Base-by-base conservation (phyloP, 805 yeast species). In the Helenozyma rhizophorensis region DNA sequence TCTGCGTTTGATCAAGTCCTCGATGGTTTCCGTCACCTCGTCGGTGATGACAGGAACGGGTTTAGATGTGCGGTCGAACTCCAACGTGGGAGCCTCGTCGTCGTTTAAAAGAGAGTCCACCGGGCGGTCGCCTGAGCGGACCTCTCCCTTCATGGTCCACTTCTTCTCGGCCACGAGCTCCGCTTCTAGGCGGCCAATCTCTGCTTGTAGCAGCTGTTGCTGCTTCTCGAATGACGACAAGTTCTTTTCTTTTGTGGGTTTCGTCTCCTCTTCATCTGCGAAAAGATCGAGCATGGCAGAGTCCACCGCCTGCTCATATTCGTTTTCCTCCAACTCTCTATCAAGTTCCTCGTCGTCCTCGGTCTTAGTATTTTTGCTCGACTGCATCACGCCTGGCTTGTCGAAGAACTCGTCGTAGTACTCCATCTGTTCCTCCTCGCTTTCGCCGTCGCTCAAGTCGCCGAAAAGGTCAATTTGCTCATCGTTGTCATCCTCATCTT, bases 91-190 rank as follows among this genome's bases (percentile, higher is more conserved):
- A 4, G 60, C 47, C 34, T 59, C 69, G 3, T 59, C 52, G 48
- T 84, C 95, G 26, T 80, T 81, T 36, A 93, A 58, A 24, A 93
- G 66, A 1, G 97, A 81, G 62, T 93, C 96, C 27, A 69, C 67
- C 6, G 95, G 95, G 53, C 98, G 73, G 45, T 81, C 83, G 41
- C 73, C 77, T 2, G 88, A 84, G 37, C 74, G 73, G 2, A 86
- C 88, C 61, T 93, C 98, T 61, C 98, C 98, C 49, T 80, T 83
- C 76, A 90, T 72, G 6, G 95, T 78, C 98, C 98, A 90, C 50
- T 78, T 79, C 64, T 93, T 90, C 37, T 83, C 90, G 4, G 89
- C 93, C 19, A 90, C 79, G 12, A 93, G 80, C 55, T 89, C 97
- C 27, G 78, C 76, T 60, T 90, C 98, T 30, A 89, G 67, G 46